Conservation (phyloP, 1,139 yeast species). For the Suhomyces bolitotheri region DNA sequence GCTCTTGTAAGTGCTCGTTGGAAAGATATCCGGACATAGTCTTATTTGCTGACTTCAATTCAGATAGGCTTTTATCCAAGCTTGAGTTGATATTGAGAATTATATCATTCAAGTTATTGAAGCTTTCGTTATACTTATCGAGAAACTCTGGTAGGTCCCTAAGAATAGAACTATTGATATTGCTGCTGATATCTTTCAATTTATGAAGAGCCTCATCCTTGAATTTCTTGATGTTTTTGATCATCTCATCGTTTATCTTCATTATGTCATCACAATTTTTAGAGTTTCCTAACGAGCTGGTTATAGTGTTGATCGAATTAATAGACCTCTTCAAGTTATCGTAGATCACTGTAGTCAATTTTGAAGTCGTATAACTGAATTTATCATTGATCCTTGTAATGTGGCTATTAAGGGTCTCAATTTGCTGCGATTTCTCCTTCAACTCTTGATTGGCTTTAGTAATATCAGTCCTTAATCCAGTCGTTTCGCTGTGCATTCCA, state of each 20-base stretch:
- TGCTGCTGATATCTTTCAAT: slow-evolving; percentile 12
- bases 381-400: slow-evolving; percentile 15
- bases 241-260: slow-evolving; percentile 8
- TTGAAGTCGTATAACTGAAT: slow-evolving; percentile 16
- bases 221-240: slow-evolving; percentile 10
- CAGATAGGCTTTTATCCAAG: slow-evolving; percentile 5
- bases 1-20: slow-evolving; percentile 7
- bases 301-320: slow-evolving; percentile 10
- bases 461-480: not conserved
- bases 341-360: slow-evolving; percentile 16
- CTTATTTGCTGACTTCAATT: slow-evolving; percentile 11
- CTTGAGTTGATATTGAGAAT: slow-evolving; percentile 12
- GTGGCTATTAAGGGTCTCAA: slow-evolving; percentile 13
- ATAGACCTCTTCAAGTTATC: slow-evolving; percentile 17
- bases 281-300: slow-evolving; percentile 9
- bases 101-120: slow-evolving; percentile 10
- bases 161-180: slow-evolving; percentile 14
- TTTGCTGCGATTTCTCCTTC: slow-evolving; percentile 10
- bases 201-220: slow-evolving; percentile 10
- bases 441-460: slow-evolving; percentile 4
- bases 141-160: slow-evolving; percentile 15
- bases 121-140: slow-evolving; percentile 14
- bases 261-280: slow-evolving; percentile 10
- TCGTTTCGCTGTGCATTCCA: not conserved
- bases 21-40: slow-evolving; percentile 11